Base-by-base conservation (phyloP, 78 protist genomes). In the Corallochytrium limacisporum region DNA sequence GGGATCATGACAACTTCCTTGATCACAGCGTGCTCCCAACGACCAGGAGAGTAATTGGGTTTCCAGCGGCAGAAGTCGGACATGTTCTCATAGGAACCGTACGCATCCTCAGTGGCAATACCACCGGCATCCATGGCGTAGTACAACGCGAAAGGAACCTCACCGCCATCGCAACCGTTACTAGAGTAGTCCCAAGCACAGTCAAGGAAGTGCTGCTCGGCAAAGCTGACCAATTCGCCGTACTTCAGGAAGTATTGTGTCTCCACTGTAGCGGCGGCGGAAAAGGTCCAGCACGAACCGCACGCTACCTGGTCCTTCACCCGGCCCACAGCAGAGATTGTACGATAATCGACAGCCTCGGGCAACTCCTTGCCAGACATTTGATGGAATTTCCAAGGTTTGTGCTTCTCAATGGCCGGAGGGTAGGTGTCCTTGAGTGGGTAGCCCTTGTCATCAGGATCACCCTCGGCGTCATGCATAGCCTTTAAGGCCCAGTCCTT, bases 231-330 rank as follows among this genome's bases (percentile, higher is more conserved):
- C 28, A 68, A 55, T 2, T 31, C 13, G 1, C 72, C 69, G 18
- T n/a, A 28, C 42, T 5, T 28, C 31, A 51, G 12, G 38, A n/a
- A 43, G 44, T 10, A 33, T 37, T 68, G 76, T 28, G 75, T 71
- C 69, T 83, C 89, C 57, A 54, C 29, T 40, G 78, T 42, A 49
- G 67, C 79, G 33, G 79, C 67, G 35, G 83, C 50, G 0, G 78
- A 35, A 65, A 83, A 83, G 15, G 85, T 46, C 84, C 85, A 83
- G 59, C 89, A 83, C 22, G 84, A 69, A 26, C 85, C 86, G 43
- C 89, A 83, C 28, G 44, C 51, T 8, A 61, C 78, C 63, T 81
- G 87, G 60, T 81, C 59, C 74, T 81, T 78, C 32, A 79, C 66
- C 3, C 8, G 66, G 7, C 79, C 54, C 33, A 81, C 83, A 18